Conservation (phyloP, 1,139 yeast species). For the Candida glucosophila region DNA sequence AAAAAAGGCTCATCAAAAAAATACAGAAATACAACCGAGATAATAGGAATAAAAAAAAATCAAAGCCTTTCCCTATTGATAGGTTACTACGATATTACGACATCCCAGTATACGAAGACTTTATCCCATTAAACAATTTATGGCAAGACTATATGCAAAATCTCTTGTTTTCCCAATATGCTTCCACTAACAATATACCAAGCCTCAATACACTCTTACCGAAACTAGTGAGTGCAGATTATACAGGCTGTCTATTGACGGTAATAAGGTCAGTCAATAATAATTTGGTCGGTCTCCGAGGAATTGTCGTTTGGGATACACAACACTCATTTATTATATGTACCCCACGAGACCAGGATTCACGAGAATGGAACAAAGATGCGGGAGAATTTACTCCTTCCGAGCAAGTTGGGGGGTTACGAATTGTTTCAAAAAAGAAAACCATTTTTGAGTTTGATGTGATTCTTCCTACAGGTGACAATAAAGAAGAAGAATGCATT, state of each 20-base stretch:
- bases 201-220: conserved; percentile 30
- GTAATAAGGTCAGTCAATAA: conserved; percentile 54
- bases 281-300: conserved; percentile 54
- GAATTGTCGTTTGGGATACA: conserved; percentile 84
- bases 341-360: conserved; percentile 34
- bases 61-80: conserved; percentile 17
- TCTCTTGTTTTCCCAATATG: conserved; percentile 30
- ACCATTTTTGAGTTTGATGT: conserved; percentile 50
- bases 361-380: conserved; percentile 22
- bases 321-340: conserved; percentile 67
- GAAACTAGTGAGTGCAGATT: conserved; percentile 73
- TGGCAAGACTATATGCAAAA: conserved; percentile 59
- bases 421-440: conserved; percentile 53
- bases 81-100: conserved; percentile 23
- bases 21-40: conserved; percentile 19
- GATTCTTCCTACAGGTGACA: conserved; percentile 15
- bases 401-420: conserved; percentile 42
- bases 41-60: conserved; percentile 6
- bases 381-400: conserved; percentile 15
- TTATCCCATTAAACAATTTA: conserved; percentile 39
- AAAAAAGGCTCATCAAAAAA: conserved; percentile 26
- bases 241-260: conserved; percentile 62
- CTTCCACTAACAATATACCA: conserved; percentile 18
- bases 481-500: conserved; percentile 22
- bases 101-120: conserved; percentile 48